These are phyloP conservation scores for Gnetum montanum DNA, from an alignment of 75 land plant species.

Conservation along the genomic window DNA sequence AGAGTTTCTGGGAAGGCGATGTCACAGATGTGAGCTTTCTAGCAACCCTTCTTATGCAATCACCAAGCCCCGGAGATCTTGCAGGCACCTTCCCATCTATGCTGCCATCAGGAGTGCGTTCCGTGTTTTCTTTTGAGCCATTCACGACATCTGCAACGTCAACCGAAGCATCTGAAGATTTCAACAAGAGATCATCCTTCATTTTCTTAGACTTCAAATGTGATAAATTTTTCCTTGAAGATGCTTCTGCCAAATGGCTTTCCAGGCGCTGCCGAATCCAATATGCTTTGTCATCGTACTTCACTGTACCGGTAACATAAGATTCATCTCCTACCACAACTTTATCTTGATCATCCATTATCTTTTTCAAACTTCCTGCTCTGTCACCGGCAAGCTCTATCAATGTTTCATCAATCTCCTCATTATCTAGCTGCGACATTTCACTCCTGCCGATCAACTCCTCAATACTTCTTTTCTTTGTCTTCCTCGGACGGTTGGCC, in stretches of 20 bases:
- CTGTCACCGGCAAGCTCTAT: neutral
- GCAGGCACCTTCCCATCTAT: constrained; percentile 4
- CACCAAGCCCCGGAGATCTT: constrained; percentile 6
- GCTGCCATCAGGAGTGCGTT: neutral
- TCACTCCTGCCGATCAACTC: constrained; percentile 9
- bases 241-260: neutral
- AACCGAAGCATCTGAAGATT: neutral
- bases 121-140: neutral
- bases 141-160: neutral
- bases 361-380: neutral
- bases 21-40: neutral
- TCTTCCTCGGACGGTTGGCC: constrained; percentile 6
- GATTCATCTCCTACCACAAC: neutral
- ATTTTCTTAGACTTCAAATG: too few relatives aligned
- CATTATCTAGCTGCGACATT: neutral
- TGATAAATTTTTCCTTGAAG: neutral
- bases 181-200: too few relatives aligned
- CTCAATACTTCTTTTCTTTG: constrained; percentile 6
- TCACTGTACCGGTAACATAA: neutral
- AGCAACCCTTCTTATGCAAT: constrained; percentile 6
- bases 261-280: neutral
- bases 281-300: neutral
- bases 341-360: neutral
- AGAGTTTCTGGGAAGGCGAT: neutral
- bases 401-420: constrained; percentile 4